Evolutionary conservation across 768 basidiomycete species (phyloP), one percentile per base, ranked within the genome.

Genomic region (Rhizopogon vesiculosus): DNA sequence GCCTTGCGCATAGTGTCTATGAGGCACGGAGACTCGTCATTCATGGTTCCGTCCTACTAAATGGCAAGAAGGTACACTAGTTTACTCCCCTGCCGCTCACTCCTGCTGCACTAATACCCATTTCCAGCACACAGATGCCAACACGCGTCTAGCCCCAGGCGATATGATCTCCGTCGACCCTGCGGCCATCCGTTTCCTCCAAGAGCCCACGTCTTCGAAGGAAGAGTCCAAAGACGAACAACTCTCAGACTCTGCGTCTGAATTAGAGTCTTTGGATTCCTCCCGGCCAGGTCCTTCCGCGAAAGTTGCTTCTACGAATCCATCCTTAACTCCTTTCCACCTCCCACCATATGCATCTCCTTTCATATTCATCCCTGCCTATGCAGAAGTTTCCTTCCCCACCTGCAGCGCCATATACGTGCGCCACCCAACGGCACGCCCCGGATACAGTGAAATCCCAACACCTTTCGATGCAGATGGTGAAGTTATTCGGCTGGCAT

Each of bases 381-480:
- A 93, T 69, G 80, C 93, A 51, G 91, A 95, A 62, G 82, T 86
- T 12, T 89, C 86, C 55, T 98, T 90, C 77, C 66, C 80, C 45
- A 93, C 93, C 9, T 98, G 96, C 70, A 92, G 94, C 2, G 87
- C 87, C 13, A 77, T 98, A 51, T 98, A 96, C 68, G 83, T 98
- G 33, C 90, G 97, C 39, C 93, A 98, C 64, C 97, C 97, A 7
- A 97, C 95, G 0, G 97, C 96, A 0, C 84, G 93, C n/a, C 92
- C 94, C 0, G 91, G 91, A 6, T 94, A 96, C 73, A 91, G 89
- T 15, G 97, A 99, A 71, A 89, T 99, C 39, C 93, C 96, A 6
- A 91, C 91, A 4, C 97, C 97, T 2, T 98, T 89, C 70, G 93
- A 95, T 59, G 94, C 97, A 0, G 95, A 97, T 64, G 97, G 97